Evolutionary conservation across 768 basidiomycete species (phyloP), one percentile per base, ranked within the genome.

Genomic region (Pleurotus tuoliensis): DNA sequence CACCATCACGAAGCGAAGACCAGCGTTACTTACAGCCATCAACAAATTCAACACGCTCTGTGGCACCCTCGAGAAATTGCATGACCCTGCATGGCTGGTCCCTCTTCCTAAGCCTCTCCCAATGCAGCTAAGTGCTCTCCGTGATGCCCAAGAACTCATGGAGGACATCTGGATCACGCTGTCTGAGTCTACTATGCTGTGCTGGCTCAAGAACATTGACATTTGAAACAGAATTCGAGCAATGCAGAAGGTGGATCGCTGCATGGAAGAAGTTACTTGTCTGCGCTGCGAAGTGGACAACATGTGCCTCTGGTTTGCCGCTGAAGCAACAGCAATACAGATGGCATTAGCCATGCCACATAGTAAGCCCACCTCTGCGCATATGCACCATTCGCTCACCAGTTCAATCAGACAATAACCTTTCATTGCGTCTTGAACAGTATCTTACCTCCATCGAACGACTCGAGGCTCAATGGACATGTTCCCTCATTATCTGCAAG

Each of bases 111-210:
- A 55, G 0, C 67, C 64, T 0, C 67, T 77, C 0, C 70, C 70
- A 0, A 70, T 64, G 0, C 62, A 71, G 18, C 56, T 79, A 0
- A 49, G 56, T 1, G 47, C 55, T 2, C 64, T 73, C 5, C 63
- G 62, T 4, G 63, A 68, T 7, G 43, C 61, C 34, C 43, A 68
- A 0, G 50, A 37, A 0, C 61, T 79, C 0, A 68, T 76, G 67
- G 66, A 75, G 37, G 74, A 76, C 44, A 63, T 75, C 0, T 76
- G 72, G 73, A 71, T 74, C 5, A 60, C 55, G 0, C 64, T 62
- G 0, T 48, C 63, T 2, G 24, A 34, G 0, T 55, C 20, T 3
- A 39, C 57, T 5, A 41, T 62, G 0, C 71, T 66, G 5, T 48
- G 48, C 5, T 77, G 76, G 74, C 63, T 75, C 0, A 60, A 68